A percentile compares a stretch with the other conserved stretches of the same genome.
phyloP scores from a whole-genome alignment of 805 yeast genomes.

The Lachancea nothofagi region DNA sequence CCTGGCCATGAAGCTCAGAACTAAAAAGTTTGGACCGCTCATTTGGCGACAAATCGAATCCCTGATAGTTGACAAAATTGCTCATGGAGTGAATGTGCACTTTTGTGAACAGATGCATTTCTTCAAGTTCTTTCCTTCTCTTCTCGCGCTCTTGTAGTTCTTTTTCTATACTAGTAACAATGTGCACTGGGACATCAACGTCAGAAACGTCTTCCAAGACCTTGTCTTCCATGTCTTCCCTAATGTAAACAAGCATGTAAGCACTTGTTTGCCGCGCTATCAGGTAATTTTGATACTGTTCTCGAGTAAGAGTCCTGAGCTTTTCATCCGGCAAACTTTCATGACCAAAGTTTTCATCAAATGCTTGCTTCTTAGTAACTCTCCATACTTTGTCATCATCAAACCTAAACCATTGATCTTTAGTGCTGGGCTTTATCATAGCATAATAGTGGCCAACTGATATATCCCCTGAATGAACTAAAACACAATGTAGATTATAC shows the following conservation, averaged over 20 bases:
- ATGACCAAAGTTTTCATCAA: conserved; percentile 89
- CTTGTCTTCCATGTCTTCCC: conserved; percentile 51
- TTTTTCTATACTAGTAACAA: conserved; percentile 55
- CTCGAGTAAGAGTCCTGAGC: conserved; percentile 47
- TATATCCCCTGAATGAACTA: conserved; percentile 93
- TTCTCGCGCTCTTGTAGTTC: conserved; percentile 56
- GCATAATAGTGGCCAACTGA: conserved; percentile 97
- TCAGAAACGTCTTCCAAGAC: conserved; percentile 55
- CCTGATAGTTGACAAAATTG: conserved; percentile 56
- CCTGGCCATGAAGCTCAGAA: conserved; percentile 42
- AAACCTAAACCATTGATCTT: conserved; percentile 78
- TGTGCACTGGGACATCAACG: conserved; percentile 59
- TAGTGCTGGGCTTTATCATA: conserved; percentile 71
- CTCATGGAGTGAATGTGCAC: conserved; percentile 51
- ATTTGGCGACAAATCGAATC: conserved; percentile 75
- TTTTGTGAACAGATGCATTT: conserved; percentile 57
- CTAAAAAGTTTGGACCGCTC: conserved; percentile 42
- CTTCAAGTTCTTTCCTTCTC: conserved; percentile 58
- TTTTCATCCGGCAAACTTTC: conserved; percentile 48
- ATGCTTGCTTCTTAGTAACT: conserved; percentile 78
- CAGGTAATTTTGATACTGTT: conserved; percentile 57
- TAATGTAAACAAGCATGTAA: conserved; percentile 90
- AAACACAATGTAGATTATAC: conserved; percentile 84
- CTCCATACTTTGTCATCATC: conserved; percentile 94
- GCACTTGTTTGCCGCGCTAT: conserved; percentile 87